phyloP scores from a whole-genome alignment of 257 asterid genomes.

The Solanum stenotomum region DNA sequence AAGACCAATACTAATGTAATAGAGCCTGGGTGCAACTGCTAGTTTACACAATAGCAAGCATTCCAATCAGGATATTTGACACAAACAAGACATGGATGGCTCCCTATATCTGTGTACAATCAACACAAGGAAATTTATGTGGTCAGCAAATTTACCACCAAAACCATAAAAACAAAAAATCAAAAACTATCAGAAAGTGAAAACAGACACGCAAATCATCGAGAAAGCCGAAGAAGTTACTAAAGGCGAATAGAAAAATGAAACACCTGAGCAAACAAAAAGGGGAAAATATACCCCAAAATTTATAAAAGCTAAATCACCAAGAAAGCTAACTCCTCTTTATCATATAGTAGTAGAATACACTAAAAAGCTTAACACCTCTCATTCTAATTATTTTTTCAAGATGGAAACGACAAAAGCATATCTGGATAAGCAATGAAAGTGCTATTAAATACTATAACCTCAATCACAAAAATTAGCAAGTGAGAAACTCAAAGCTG shows the following conservation, averaged over 20 bases:
- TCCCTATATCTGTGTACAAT: too few species aligned
- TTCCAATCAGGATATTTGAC: too few species aligned
- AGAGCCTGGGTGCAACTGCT: too few species aligned
- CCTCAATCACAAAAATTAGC: neutral
- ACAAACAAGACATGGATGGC: too few species aligned
- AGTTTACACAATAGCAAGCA: too few species aligned
- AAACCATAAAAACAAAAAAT: too few species aligned
- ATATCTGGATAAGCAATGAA: neutral
- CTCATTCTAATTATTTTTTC: neutral
- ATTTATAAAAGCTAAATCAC: neutral
- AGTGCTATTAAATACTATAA: neutral
- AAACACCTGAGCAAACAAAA: neutral
- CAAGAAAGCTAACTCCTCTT: neutral
- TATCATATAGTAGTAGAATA: neutral
- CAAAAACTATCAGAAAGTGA: neutral
- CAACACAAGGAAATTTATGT: too few species aligned
- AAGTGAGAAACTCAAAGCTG: neutral
- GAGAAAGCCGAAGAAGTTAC: neutral
- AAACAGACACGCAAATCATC: neutral
- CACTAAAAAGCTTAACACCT: neutral
- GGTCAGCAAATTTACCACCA: too few species aligned
- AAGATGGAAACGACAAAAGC: neutral
- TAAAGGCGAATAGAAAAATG: neutral
- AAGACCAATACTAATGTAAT: too few species aligned
- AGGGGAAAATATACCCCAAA: neutral